phyloP scores from a whole-genome alignment of 1,284 basidiomycete species.

The Ustanciosporium gigantosporum region DNA sequence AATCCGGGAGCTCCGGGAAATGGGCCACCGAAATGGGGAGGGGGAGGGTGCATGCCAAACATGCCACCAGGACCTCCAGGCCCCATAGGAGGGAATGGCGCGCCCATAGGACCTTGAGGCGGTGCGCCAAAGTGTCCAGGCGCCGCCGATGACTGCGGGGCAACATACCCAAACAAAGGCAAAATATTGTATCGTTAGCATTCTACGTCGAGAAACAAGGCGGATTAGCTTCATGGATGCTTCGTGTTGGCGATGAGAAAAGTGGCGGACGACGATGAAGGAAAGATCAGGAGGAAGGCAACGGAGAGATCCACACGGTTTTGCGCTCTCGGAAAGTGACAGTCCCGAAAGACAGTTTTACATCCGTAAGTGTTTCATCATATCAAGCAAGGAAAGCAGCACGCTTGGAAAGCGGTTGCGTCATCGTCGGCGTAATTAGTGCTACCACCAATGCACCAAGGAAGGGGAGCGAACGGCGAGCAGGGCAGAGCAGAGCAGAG shows the following conservation, averaged over 20 bases:
- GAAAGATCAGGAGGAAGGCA: conserved; percentile 72
- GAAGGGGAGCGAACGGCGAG: too few species aligned
- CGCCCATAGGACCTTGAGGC: conserved; percentile 10
- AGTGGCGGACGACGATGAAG: too few species aligned
- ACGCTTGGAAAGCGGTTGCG: too few species aligned
- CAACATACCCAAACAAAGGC: not conserved
- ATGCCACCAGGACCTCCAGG: conserved; percentile 11
- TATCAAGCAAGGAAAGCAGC: not conserved
- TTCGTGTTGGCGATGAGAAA: too few species aligned
- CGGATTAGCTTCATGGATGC: too few species aligned
- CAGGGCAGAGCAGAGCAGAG: too few species aligned
- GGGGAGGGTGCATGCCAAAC: conserved; percentile 28
- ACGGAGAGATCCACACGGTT: conserved; percentile 72
- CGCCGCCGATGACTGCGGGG: conserved; percentile 4
- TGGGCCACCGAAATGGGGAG: conserved; percentile 8
- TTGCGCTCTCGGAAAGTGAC: conserved; percentile 71
- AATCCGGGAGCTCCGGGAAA: conserved; percentile 15
- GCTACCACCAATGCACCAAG: too few species aligned
- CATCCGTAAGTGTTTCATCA: conserved; percentile 68
- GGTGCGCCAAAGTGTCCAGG: conserved; percentile 3
- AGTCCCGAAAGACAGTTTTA: conserved; percentile 66
- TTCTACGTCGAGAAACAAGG: too few species aligned
- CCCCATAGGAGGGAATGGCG: conserved; percentile 2
- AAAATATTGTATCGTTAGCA: not conserved
- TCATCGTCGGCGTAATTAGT: too few species aligned